Percentiles rank a stretch among this genome's conserved stretches.
These are phyloP conservation scores for Tolypocladium amazonense DNA, from an alignment of 2,329 filamentous ascomycete genomes.

Conservation along the genomic window DNA sequence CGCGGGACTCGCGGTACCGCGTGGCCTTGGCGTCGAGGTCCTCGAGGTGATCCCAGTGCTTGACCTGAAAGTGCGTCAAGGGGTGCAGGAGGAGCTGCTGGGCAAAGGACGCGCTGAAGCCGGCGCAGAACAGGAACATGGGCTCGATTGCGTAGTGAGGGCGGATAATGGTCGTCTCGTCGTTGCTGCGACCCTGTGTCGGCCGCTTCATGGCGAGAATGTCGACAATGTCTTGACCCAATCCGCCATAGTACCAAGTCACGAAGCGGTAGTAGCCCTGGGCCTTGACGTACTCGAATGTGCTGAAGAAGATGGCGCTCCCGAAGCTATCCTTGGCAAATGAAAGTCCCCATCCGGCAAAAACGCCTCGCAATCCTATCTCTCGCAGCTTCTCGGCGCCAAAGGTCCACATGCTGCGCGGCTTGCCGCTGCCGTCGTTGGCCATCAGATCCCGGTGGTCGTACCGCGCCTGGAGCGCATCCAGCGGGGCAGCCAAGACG, in stretches of 20 bases:
- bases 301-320: slow-evolving; percentile 61
- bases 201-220: slow-evolving; percentile 37
- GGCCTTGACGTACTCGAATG: slow-evolving; percentile 67
- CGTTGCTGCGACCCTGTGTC: slow-evolving; percentile 9
- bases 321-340: slow-evolving; percentile 61
- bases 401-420: slow-evolving; percentile 64
- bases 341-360: slow-evolving; percentile 61
- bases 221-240: slow-evolving; percentile 41
- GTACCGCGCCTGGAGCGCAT: slow-evolving; percentile 66
- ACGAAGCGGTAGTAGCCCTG: slow-evolving; percentile 63
- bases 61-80: slow-evolving; percentile 57
- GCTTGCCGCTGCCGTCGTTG: slow-evolving; percentile 27
- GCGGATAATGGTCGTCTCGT: slow-evolving; percentile 40
- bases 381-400: slow-evolving; percentile 52
- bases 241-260: slow-evolving; percentile 55
- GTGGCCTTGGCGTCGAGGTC: slow-evolving; percentile 54
- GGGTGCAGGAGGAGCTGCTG: slow-evolving; percentile 65
- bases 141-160: slow-evolving; percentile 71
- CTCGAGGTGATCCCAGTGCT: slow-evolving; percentile 64
- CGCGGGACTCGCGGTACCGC: slow-evolving; percentile 26
- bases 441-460: slow-evolving; percentile 42
- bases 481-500: slow-evolving; percentile 61
- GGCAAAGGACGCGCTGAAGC: slow-evolving; percentile 55
- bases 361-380: slow-evolving; percentile 62
- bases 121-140: slow-evolving; percentile 58